phyloP scores from a whole-genome alignment of 441 rosid species.

The Cnidoscolus chayamansa region DNA sequence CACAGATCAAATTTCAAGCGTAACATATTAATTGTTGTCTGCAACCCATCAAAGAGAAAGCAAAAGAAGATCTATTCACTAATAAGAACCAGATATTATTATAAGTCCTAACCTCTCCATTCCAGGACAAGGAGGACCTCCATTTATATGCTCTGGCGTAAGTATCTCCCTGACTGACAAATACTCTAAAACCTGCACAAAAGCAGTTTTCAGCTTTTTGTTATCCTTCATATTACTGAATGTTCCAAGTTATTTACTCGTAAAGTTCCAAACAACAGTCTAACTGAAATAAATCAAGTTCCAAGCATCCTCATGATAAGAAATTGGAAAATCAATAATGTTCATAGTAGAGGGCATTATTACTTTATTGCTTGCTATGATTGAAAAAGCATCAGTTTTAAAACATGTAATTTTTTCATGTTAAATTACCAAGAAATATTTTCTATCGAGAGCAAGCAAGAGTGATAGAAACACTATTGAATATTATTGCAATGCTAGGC shows the following conservation, averaged over 20 bases:
- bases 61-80: conserved; percentile 10
- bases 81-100: conserved; percentile 11
- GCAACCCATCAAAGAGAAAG: not conserved
- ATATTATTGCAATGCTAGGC: not conserved
- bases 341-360: not conserved
- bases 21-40: not conserved
- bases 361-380: not conserved
- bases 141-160: conserved; percentile 62
- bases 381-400: not conserved
- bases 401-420: not conserved
- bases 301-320: not conserved
- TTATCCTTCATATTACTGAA: conserved; percentile 13
- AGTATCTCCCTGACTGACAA: conserved; percentile 79
- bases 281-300: not conserved
- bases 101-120: conserved; percentile 79
- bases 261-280: not conserved
- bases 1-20: not conserved
- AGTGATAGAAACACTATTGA: not conserved
- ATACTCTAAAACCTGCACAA: conserved; percentile 85
- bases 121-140: conserved; percentile 87
- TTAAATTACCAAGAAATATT: not conserved
- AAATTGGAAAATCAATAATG: not conserved
- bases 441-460: not conserved
- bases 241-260: not conserved
- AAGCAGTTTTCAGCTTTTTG: conserved; percentile 22